A percentile compares a stretch with the other conserved stretches of the same genome.
Evolutionary conservation across 2,329 filamentous ascomycete genomes (phyloP).

Genomic region (Nectriaceae sp.): DNA sequence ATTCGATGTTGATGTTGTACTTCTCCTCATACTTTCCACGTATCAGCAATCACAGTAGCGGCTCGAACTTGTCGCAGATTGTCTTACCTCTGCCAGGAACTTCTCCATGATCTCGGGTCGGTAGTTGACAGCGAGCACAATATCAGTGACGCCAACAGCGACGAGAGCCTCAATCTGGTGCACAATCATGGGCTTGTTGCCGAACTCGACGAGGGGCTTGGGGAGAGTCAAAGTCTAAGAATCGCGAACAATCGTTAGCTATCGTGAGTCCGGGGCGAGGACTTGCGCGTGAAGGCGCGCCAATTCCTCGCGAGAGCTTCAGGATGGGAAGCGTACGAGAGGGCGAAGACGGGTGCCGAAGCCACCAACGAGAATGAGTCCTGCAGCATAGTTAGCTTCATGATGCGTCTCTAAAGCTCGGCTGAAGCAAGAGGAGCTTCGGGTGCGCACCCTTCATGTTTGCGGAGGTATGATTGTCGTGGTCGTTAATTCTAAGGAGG

Average conservation of each 20-base stretch:
- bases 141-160: conserved; percentile 91
- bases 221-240: conserved; percentile 91
- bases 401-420: not conserved
- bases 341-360: conserved; percentile 97
- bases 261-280: conserved; percentile 1
- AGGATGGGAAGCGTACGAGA: conserved; percentile 68
- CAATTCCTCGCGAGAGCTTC: conserved; percentile 14
- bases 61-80: not conserved
- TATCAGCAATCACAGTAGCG: conserved; percentile 8
- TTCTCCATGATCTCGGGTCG: conserved; percentile 97
- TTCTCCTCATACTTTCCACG: conserved; percentile 74
- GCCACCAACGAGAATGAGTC: conserved; percentile 97
- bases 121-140: conserved; percentile 98
- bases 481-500: conserved; percentile 19
- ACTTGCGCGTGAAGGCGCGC: conserved; percentile 11
- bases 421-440: not conserved
- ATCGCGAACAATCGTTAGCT: conserved; percentile 23
- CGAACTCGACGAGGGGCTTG: conserved; percentile 97
- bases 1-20: conserved; percentile 94
- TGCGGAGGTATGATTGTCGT: conserved; percentile 23
- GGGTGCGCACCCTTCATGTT: conserved; percentile 39
- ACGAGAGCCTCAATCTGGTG: conserved; percentile 97
- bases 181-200: conserved; percentile 98
- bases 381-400: conserved; percentile 48
- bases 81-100: conserved; percentile 77